Conservation (phyloP, 495 filamentous ascomycete species). For the Aspergillus ellipticus region DNA sequence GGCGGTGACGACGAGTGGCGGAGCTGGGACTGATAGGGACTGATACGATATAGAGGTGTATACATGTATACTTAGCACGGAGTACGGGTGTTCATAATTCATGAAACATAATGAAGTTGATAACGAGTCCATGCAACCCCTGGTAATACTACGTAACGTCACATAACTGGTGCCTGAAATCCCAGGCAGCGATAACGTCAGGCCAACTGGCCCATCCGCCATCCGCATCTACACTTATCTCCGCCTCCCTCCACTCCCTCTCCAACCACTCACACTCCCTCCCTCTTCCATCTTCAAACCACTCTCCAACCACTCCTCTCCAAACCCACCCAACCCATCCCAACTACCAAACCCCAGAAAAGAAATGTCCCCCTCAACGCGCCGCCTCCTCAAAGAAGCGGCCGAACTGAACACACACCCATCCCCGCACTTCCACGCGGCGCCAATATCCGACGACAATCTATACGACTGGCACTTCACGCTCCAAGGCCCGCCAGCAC, state of each 20-base stretch:
- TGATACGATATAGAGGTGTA: background rate
- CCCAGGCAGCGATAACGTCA: conserved; percentile 3
- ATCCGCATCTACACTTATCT: background rate
- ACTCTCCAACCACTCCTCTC: background rate
- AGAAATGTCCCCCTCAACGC: conserved; percentile 39
- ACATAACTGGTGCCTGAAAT: conserved; percentile 8
- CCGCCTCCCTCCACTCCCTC: background rate
- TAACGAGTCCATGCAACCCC: background rate
- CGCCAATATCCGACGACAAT: conserved; percentile 72
- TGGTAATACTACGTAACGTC: too few relatives aligned
- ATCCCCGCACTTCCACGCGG: conserved; percentile 76
- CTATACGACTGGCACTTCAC: conserved; percentile 99
- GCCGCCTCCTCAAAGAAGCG: conserved; percentile 71
- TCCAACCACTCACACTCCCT: background rate
- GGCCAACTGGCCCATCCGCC: conserved; percentile 8
- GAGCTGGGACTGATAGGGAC: conserved; percentile 37
- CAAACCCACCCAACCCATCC: background rate
- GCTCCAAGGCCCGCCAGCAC: conserved; percentile 78
- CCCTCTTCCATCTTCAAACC: background rate
- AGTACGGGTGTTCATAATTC: background rate
- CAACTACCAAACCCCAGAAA: background rate
- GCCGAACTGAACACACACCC: conserved; percentile 73
- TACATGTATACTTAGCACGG: conserved; percentile 2
- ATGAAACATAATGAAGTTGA: background rate
- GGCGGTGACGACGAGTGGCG: conserved; percentile 41